Percentiles rank a stretch among this genome's conserved stretches.
These are phyloP conservation scores for Penicillium canariense DNA, from an alignment of 495 filamentous ascomycete genomes.

Conservation along the genomic window DNA sequence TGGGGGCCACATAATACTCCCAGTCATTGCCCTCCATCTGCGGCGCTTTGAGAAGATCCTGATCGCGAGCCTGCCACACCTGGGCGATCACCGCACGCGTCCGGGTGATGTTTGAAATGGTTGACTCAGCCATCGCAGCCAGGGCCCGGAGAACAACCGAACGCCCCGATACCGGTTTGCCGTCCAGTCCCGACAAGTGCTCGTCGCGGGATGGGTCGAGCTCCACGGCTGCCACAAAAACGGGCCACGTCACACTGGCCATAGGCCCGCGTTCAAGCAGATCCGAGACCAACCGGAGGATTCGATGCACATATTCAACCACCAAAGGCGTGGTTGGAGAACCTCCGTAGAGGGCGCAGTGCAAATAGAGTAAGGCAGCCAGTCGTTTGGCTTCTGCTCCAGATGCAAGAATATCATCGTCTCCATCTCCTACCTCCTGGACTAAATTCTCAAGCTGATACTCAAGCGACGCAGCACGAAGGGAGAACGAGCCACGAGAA, in stretches of 20 bases:
- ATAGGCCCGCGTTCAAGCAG: constrained; percentile 32
- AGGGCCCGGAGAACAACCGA: constrained; percentile 40
- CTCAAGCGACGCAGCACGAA: constrained; percentile 31
- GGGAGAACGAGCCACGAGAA: constrained; percentile 23
- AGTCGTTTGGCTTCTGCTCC: constrained; percentile 44
- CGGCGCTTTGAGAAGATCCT: constrained; percentile 31
- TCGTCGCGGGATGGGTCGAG: constrained; percentile 42
- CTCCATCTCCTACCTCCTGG: constrained; percentile 34
- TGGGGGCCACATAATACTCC: constrained; percentile 43
- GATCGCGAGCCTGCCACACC: constrained; percentile 44
- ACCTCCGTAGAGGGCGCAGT: constrained; percentile 41
- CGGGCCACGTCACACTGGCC: constrained; percentile 42
- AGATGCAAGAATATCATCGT: constrained; percentile 29
- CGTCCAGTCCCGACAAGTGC: constrained; percentile 26
- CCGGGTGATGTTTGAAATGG: constrained; percentile 41
- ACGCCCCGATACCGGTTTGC: constrained; percentile 29
- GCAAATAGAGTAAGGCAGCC: constrained; percentile 40
- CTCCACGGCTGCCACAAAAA: constrained; percentile 47
- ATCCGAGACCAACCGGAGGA: constrained; percentile 33
- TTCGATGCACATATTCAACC: constrained; percentile 33
- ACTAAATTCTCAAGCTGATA: constrained; percentile 32
- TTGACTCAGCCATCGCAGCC: constrained; percentile 41
- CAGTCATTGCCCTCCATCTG: constrained; percentile 36
- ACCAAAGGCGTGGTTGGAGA: constrained; percentile 38
- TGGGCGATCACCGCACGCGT: constrained; percentile 42